Conservation (phyloP, 108 stramenopile genomes). For the Nitzschia sp. region DNA sequence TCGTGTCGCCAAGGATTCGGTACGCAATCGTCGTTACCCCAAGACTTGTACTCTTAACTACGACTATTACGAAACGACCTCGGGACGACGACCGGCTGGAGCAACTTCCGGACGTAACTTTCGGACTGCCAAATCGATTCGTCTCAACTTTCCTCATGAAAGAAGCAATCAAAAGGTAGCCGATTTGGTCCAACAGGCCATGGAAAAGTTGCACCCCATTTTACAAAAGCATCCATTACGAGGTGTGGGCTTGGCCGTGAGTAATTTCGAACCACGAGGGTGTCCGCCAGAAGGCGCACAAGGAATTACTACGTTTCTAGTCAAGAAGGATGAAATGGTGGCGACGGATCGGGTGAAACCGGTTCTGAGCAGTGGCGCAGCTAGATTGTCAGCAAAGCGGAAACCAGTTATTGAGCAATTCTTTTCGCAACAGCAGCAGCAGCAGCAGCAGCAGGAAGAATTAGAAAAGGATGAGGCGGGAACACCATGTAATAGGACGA, state of each 20-base stretch:
- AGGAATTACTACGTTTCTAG: slow-evolving; percentile 27
- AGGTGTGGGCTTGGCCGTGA: slow-evolving; percentile 37
- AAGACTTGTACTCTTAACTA: slow-evolving; percentile 72
- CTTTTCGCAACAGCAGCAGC: background rate
- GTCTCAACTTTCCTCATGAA: slow-evolving; percentile 23
- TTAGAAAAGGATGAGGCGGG: background rate
- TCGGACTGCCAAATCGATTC: slow-evolving; percentile 21
- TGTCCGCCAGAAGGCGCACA: slow-evolving; percentile 5
- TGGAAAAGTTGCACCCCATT: slow-evolving; percentile 20
- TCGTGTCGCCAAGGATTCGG: slow-evolving; percentile 66
- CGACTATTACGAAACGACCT: slow-evolving; percentile 24
- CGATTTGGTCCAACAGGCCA: slow-evolving; percentile 35
- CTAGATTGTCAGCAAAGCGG: background rate
- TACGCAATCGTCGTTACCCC: slow-evolving; percentile 71
- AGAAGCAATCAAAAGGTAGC: slow-evolving; percentile 33
- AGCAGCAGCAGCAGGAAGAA: background rate
- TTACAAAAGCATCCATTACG: slow-evolving; percentile 20
- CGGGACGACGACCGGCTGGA: slow-evolving; percentile 23
- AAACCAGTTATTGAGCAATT: background rate
- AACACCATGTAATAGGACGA: too few relatives aligned
- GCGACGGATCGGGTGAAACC: background rate
- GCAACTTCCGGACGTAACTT: slow-evolving; percentile 2
- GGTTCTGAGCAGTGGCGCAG: background rate
- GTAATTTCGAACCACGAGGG: slow-evolving; percentile 27
- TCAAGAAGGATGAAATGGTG: background rate